A percentile compares a stretch with the other conserved stretches of the same genome.
phyloP scores from a whole-genome alignment of 768 basidiomycete species.

The Pleurotus giganteus region DNA sequence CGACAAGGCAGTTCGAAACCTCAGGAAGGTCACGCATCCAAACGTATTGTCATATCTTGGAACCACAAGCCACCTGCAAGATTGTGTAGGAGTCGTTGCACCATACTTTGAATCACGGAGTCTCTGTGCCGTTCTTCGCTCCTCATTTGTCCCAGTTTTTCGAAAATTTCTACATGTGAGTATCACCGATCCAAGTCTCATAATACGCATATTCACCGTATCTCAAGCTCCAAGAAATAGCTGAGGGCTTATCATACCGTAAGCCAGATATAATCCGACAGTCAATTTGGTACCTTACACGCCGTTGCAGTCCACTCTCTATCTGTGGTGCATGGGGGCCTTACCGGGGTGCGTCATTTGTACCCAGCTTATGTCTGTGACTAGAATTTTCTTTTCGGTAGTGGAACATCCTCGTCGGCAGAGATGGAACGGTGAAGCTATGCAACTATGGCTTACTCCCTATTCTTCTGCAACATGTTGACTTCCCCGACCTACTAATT shows the following conservation, averaged over 20 bases:
- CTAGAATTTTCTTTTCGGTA: not conserved
- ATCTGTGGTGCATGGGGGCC: constrained; percentile 1
- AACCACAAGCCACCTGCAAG: not conserved
- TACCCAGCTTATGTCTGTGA: not conserved
- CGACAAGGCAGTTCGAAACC: not conserved
- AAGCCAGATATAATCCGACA: not conserved
- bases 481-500: not conserved
- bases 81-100: not conserved
- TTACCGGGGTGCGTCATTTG: not conserved
- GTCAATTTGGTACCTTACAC: not conserved
- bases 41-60: not conserved
- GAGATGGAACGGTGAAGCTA: not conserved
- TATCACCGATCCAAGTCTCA: not conserved
- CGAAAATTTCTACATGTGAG: not conserved
- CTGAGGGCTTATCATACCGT: not conserved
- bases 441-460: not conserved
- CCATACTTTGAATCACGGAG: not conserved
- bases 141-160: not conserved
- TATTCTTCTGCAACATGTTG: not conserved
- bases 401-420: not conserved
- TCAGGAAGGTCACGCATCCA: not conserved
- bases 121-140: not conserved
- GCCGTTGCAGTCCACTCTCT: not conserved
- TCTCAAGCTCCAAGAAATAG: not conserved
- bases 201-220: not conserved